Evolutionary conservation across 139 green algal species (phyloP), one percentile per base, ranked within the genome.

Genomic region (Volvox africanus): DNA sequence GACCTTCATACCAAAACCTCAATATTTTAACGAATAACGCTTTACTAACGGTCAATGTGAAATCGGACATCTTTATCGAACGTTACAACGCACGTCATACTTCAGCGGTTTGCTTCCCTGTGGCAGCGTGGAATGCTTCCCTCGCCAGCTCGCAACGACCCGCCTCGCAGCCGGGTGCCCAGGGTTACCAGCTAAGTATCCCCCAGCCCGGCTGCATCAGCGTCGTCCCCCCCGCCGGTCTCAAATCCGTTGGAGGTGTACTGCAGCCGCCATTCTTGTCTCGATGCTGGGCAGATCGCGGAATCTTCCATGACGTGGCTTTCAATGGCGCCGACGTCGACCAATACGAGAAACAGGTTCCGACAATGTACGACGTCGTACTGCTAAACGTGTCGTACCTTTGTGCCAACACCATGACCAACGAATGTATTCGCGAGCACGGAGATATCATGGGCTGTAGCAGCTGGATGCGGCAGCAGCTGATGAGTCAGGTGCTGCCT

Each of bases 61-160:
- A 55, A 55, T 9, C 9, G 44, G 9, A 55, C 44, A 55, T 55
- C 9, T 55, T 55, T 14, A 55, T 55, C 44, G 44, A 55, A 55
- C 44, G 44, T 55, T 55, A 55, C 44, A 55, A 55, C 44, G 44
- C 5, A 55, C 44, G 44, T 55, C 44, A 9, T 55, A 55, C 44
- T 55, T 55, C 79, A 87, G 81, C 37, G 18, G 17, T 87, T 61
- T 87, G 81, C 81, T 76, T 87, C 61, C 81, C 81, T 26, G 36
- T 26, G 81, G 0, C 61, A 11, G 30, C 55, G 16, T 87, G 81
- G 81, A 28, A 12, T 2, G 6, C 9, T 18, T 37, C 61, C 26
- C 26, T 87, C 1, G 19, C 0, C 81, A 71, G 30, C 61, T 61
- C 61, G 18, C 16, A 32, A 16, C 81, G 81, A 17, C 13, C 82